Percentiles rank a stretch among this genome's conserved stretches.
Evolutionary conservation across 192 early-diverging fungal species (phyloP).

Genomic region (Rhizophlyctis rosea): DNA sequence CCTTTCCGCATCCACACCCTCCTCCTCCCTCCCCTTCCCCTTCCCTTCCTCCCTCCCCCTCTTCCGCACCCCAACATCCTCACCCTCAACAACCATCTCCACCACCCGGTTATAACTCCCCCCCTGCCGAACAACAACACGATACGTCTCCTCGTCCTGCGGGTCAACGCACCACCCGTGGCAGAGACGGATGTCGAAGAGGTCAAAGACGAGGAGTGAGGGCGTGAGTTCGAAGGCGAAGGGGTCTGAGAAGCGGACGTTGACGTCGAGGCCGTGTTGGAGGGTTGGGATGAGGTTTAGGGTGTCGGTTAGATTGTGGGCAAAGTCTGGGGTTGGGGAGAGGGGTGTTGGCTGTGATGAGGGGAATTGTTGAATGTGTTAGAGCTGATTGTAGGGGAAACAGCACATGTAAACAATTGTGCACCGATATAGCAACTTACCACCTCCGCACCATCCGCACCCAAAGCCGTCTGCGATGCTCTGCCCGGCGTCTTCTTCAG

Average conservation of each 20-base stretch:
- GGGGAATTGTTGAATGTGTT: background rate
- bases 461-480: background rate
- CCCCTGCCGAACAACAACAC: constrained; percentile 48
- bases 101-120: constrained; percentile 78
- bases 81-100: constrained; percentile 68
- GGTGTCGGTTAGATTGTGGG: constrained; percentile 51
- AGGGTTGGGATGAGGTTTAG: constrained; percentile 60
- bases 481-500: constrained; percentile 33
- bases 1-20: background rate
- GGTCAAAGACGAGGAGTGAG: constrained; percentile 67
- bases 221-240: constrained; percentile 72
- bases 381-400: background rate
- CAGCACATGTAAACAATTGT: background rate
- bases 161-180: constrained; percentile 90
- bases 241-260: constrained; percentile 75
- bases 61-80: constrained; percentile 31
- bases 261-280: constrained; percentile 71
- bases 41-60: background rate
- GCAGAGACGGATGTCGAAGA: constrained; percentile 74
- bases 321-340: background rate
- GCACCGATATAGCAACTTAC: background rate
- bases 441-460: background rate
- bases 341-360: background rate
- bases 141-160: constrained; percentile 54
- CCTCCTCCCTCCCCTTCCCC: background rate